These are phyloP conservation scores for Geotrichum ghanense DNA, from an alignment of 805 yeast species.

Conservation along the genomic window DNA sequence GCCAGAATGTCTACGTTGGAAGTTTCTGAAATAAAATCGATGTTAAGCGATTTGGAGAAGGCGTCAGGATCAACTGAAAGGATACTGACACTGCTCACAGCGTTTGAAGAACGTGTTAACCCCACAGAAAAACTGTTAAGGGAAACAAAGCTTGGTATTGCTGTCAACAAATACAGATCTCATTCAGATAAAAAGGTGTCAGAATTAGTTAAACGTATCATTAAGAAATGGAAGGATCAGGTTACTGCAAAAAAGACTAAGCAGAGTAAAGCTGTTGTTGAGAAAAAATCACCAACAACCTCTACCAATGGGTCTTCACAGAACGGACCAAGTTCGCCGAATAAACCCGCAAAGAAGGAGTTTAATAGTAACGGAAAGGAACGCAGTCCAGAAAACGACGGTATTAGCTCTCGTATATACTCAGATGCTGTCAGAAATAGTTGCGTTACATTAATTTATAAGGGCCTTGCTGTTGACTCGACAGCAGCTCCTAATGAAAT, in stretches of 20 bases:
- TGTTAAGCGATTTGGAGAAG: conserved; percentile 65
- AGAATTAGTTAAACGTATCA: conserved; percentile 66
- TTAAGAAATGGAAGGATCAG: conserved; percentile 81
- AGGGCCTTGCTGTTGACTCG: conserved; percentile 79
- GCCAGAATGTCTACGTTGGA: conserved; percentile 6
- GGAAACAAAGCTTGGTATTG: conserved; percentile 95
- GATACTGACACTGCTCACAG: conserved; percentile 52
- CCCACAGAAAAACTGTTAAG: conserved; percentile 82
- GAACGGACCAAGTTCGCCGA: conserved; percentile 9
- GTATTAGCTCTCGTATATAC: conserved; percentile 57
- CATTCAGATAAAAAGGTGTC: conserved; percentile 52
- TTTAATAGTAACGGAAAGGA: conserved; percentile 38
- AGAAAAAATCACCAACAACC: conserved; percentile 7
- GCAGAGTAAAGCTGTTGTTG: conserved; percentile 5
- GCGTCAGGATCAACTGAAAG: conserved; percentile 47
- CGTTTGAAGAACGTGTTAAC: conserved; percentile 55
- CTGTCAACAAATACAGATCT: conserved; percentile 78
- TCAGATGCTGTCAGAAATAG: conserved; percentile 75
- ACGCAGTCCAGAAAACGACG: conserved; percentile 75
- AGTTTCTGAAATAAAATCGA: conserved; percentile 58
- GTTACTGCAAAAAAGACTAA: conserved; percentile 40
- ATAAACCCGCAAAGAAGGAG: conserved; percentile 22
- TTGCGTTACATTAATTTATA: conserved; percentile 72
- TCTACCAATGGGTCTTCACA: conserved; percentile 9
- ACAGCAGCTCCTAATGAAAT: conserved; percentile 47